These are phyloP conservation scores for Ramularia collo-cygni DNA, from an alignment of 2,329 filamentous ascomycete species.

Conservation along the genomic window DNA sequence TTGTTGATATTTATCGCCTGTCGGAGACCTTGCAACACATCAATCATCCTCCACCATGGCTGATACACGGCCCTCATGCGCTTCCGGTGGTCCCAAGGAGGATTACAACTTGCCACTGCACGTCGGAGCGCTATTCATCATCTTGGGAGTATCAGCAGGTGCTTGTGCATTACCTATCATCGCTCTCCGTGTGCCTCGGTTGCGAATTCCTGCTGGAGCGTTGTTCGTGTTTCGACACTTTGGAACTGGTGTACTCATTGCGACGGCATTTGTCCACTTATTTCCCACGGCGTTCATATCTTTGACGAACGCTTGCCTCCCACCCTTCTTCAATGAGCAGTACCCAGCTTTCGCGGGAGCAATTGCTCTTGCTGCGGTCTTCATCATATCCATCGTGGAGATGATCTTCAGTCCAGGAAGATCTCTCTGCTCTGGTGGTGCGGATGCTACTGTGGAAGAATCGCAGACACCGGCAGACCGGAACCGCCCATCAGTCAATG, in stretches of 20 bases:
- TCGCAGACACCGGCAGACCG: neutral
- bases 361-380: conserved; percentile 58
- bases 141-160: conserved; percentile 46
- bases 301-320: conserved; percentile 57
- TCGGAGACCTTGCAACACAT: too few relatives aligned
- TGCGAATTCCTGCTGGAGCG: conserved; percentile 51
- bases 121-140: conserved; percentile 48
- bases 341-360: conserved; percentile 73
- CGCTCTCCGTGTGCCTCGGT: conserved; percentile 50
- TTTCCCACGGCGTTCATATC: conserved; percentile 55
- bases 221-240: conserved; percentile 53
- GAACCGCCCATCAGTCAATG: neutral
- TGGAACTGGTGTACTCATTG: conserved; percentile 48
- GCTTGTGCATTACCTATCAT: conserved; percentile 55
- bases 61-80: conserved; percentile 31
- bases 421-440: conserved; percentile 12
- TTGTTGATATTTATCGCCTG: too few relatives aligned
- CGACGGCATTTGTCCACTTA: conserved; percentile 50
- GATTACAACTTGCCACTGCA: conserved; percentile 49
- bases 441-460: too few relatives aligned
- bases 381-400: conserved; percentile 22
- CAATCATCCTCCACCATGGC: conserved; percentile 23
- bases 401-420: conserved; percentile 47
- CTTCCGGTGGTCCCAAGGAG: conserved; percentile 36
- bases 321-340: conserved; percentile 65